Evolutionary conservation across 192 early-diverging fungal genomes (phyloP), one percentile per base, ranked within the genome.

Genomic region (Linnemannia hyalina): DNA sequence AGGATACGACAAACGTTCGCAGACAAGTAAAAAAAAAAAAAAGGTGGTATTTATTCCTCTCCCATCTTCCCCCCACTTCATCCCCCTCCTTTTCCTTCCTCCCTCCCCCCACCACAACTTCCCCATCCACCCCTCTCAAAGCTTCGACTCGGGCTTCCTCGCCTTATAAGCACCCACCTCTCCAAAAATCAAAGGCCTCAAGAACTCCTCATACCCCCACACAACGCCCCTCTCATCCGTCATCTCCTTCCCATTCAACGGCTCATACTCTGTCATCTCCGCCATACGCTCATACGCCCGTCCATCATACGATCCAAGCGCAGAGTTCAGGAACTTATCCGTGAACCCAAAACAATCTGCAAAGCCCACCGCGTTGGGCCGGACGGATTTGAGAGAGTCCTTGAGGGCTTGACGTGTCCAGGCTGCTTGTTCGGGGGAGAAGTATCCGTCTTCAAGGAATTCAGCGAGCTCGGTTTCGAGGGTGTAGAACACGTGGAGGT

Each of bases 341-440:
- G 95, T 89, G 35, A 96, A 88, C 42, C 91, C 93, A 89, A 95
- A 97, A 1, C 96, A 92, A 49, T 98, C 97, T 16, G 95, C 94
- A 20, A 98, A 92, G 0, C 94, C 89, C 11, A 98, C 93, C 9
- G 95, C 95, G 81, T 98, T 92, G 46, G 92, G 93, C n/a, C 96
- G 88, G 0, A 98, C 87, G 1, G 91, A 90, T 68, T 90, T 89
- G n/a, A 96, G 87, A 10, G 91, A 49, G 4, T 79, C 81, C 26
- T 91, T 90, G 68, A 95, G 82, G 1, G 81, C 76, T 2, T 78
- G 54, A 68, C 91, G 93, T n/a, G 95, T 32, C 88, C 89, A 81
- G 0, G 76, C 40, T 0, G 90, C 82, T 76, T 95, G 92, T 32
- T 78, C 79, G 10, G 85, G 52, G 1, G 82, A 84, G 23, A 96